These are phyloP conservation scores for Pigoraptor vietnamica DNA, from an alignment of 78 protist genomes.

Conservation along the genomic window DNA sequence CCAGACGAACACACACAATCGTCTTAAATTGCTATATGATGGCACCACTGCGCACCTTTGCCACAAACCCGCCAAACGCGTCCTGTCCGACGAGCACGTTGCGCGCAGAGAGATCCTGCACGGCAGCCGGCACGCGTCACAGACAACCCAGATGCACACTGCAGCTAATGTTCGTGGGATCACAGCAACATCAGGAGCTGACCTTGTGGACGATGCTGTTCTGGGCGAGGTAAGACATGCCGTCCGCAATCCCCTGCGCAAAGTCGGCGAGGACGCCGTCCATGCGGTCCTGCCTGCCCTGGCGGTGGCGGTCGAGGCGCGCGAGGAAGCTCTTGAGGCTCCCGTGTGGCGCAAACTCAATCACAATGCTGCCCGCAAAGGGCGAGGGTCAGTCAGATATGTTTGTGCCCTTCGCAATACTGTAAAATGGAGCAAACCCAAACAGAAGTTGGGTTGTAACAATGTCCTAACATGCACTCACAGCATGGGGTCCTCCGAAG, in stretches of 20 bases:
- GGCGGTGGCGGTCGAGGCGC: not conserved
- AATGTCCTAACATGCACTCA: not conserved
- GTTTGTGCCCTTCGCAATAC: not conserved
- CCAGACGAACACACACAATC: too few relatives aligned
- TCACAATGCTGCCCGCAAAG: not conserved
- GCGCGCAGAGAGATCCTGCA: not conserved
- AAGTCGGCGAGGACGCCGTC: not conserved
- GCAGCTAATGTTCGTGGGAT: too few relatives aligned
- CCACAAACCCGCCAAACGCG: not conserved
- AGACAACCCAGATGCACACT: too few relatives aligned
- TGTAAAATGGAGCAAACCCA: not conserved
- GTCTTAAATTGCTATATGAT: too few relatives aligned
- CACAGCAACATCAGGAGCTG: not conserved
- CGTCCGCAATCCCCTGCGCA: not conserved
- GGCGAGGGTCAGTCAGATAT: not conserved
- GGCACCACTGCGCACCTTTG: not conserved
- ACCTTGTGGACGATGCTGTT: not conserved
- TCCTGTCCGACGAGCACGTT: not conserved
- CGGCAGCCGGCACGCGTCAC: too few relatives aligned
- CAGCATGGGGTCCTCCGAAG: not conserved
- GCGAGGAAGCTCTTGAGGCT: not conserved
- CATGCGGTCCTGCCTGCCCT: not conserved
- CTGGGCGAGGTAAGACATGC: not conserved
- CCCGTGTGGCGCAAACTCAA: not conserved
- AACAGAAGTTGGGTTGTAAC: not conserved